Evolutionary conservation across 2,329 filamentous ascomycete genomes (phyloP).

Genomic region (Colletotrichum somersetense): DNA sequence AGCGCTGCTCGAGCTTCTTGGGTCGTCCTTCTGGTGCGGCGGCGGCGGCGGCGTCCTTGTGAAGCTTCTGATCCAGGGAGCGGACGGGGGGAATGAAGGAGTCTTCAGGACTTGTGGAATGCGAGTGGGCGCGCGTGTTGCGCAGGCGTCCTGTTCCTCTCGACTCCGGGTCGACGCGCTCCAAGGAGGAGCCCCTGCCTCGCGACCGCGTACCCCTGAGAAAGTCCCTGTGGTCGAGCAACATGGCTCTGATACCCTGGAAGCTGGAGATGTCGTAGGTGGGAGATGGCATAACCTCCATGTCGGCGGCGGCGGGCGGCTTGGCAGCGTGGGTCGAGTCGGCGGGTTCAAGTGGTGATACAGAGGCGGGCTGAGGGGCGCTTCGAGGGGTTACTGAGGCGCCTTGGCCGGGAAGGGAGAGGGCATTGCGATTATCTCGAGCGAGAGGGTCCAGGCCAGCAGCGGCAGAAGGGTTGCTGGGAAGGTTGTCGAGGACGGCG

Average conservation of each 20-base stretch:
- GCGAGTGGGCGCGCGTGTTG: constrained; percentile 43
- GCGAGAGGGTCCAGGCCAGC: constrained; percentile 44
- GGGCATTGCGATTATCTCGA: constrained; percentile 49
- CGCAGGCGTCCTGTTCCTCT: constrained; percentile 42
- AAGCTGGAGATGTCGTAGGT: constrained; percentile 51
- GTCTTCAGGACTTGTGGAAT: constrained; percentile 46
- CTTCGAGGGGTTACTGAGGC: constrained; percentile 54
- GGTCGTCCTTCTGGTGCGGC: constrained; percentile 48
- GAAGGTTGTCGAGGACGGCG: constrained; percentile 1
- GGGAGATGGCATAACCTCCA: constrained; percentile 49
- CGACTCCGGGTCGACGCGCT: constrained; percentile 53
- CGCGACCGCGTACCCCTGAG: constrained; percentile 46
- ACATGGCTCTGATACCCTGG: constrained; percentile 52
- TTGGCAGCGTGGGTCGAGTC: constrained; percentile 2
- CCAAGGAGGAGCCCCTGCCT: constrained; percentile 47
- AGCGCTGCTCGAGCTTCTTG: constrained; percentile 57
- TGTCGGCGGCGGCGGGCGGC: constrained; percentile 45
- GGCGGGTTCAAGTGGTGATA: constrained; percentile 48
- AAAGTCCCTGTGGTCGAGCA: constrained; percentile 52
- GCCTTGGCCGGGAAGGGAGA: constrained; percentile 51
- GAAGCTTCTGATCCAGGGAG: constrained; percentile 37
- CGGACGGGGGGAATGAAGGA: constrained; percentile 44
- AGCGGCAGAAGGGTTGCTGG: constrained; percentile 34
- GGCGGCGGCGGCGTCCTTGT: constrained; percentile 42
- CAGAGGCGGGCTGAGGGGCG: constrained; percentile 46